A percentile compares a stretch with the other conserved stretches of the same genome.
phyloP scores from a whole-genome alignment of 1,284 basidiomycete species.

The Phlebopus sp. region DNA sequence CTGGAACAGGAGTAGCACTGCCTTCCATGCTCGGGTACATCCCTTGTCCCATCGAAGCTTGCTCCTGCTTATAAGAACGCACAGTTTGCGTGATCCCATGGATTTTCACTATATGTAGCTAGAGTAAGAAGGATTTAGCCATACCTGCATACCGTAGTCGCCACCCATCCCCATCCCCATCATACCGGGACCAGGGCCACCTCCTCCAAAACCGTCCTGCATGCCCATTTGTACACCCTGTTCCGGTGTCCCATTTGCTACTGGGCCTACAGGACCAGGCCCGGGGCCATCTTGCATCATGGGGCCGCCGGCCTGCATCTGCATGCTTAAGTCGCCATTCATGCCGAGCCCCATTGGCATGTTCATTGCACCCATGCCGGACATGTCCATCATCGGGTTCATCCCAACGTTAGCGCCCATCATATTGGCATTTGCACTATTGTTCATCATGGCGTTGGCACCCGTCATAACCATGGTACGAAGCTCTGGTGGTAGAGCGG shows the following conservation, averaged over 20 bases:
- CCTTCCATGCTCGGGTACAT: constrained; percentile 58
- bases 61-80: constrained; percentile 35
- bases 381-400: constrained; percentile 41
- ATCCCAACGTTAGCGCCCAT: constrained; percentile 45
- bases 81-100: constrained; percentile 29
- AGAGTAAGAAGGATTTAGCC: constrained; percentile 36
- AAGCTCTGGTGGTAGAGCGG: constrained; percentile 69
- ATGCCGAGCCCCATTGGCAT: constrained; percentile 49
- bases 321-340: constrained; percentile 46
- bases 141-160: constrained; percentile 64
- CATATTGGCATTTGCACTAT: constrained; percentile 47
- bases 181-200: constrained; percentile 45
- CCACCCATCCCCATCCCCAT: constrained; percentile 51
- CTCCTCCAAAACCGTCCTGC: constrained; percentile 46
- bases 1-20: constrained; percentile 34
- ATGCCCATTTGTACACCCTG: constrained; percentile 40
- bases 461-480: constrained; percentile 82
- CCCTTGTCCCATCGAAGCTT: constrained; percentile 45
- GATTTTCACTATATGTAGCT: constrained; percentile 38
- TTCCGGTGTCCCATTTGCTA: constrained; percentile 41
- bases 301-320: constrained; percentile 39
- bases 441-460: constrained; percentile 71
- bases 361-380: constrained; percentile 55
- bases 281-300: constrained; percentile 43
- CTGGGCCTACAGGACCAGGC: constrained; percentile 33